These are phyloP conservation scores for Boletus barrowsii DNA, from an alignment of 768 basidiomycete species.

Conservation along the genomic window DNA sequence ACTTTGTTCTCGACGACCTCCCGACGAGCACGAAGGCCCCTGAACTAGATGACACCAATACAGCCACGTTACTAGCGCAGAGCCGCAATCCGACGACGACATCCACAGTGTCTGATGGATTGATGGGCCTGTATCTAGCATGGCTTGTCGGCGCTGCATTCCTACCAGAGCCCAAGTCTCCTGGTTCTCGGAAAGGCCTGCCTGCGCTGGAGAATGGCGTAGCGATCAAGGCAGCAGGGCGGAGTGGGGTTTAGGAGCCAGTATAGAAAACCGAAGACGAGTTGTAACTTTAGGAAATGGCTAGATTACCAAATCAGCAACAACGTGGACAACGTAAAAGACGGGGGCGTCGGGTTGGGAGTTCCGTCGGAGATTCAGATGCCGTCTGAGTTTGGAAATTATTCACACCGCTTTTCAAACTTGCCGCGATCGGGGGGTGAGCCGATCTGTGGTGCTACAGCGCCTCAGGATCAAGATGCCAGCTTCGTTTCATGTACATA, in stretches of 20 bases:
- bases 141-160: slow-evolving; percentile 90
- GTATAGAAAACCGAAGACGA: not conserved
- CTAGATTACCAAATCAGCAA: not conserved
- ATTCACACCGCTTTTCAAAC: not conserved
- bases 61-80: slow-evolving; percentile 51
- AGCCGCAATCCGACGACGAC: slow-evolving; percentile 36
- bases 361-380: not conserved
- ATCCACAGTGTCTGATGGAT: slow-evolving; percentile 66
- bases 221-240: slow-evolving; percentile 60
- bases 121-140: slow-evolving; percentile 86
- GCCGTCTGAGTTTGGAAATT: not conserved
- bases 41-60: slow-evolving; percentile 84
- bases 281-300: not conserved
- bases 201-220: slow-evolving; percentile 43
- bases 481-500: slow-evolving; percentile 4
- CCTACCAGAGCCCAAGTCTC: slow-evolving; percentile 53
- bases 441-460: too few relatives aligned
- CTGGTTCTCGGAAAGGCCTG: slow-evolving; percentile 40
- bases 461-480: not conserved
- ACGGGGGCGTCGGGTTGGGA: not conserved
- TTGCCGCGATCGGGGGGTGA: too few relatives aligned
- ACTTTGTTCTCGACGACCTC: slow-evolving; percentile 96
- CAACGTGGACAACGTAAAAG: not conserved
- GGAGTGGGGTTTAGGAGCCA: slow-evolving; percentile 50
- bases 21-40: slow-evolving; percentile 96